phyloP scores from a whole-genome alignment of 495 filamentous ascomycete species.

The Annulohypoxylon stygium region DNA sequence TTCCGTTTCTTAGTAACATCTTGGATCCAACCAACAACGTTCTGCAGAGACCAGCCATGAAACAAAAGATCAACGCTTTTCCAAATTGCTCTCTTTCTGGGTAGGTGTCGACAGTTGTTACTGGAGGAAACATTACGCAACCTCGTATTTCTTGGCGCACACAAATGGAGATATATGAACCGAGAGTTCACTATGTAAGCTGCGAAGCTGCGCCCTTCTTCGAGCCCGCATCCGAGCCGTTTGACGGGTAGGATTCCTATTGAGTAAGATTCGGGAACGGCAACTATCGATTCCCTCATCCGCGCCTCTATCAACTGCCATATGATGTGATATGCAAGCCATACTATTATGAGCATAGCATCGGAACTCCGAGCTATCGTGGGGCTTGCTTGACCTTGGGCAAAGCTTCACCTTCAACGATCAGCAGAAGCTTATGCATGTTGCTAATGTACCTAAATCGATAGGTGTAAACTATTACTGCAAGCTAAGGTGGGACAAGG shows the following conservation, averaged over 20 bases:
- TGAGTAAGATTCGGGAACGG: conserved; percentile 21
- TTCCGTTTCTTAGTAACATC: not conserved
- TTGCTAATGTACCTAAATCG: not conserved
- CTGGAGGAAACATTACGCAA: conserved; percentile 27
- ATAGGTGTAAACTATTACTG: conserved; percentile 3
- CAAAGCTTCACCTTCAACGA: conserved; percentile 10
- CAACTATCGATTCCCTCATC: conserved; percentile 21
- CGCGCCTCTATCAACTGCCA: conserved; percentile 25
- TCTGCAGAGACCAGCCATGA: not conserved
- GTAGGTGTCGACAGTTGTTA: conserved; percentile 15
- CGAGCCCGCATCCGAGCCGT: conserved; percentile 35
- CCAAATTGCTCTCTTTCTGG: conserved; percentile 1
- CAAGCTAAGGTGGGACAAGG: conserved; percentile 27
- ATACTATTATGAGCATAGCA: conserved; percentile 23
- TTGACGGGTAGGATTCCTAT: conserved; percentile 34
- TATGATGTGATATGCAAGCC: conserved; percentile 37
- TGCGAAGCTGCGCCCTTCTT: conserved; percentile 11
- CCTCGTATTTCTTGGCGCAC: conserved; percentile 22
- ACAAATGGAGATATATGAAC: conserved; percentile 15
- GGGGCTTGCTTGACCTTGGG: not conserved
- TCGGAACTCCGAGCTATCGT: conserved; percentile 35
- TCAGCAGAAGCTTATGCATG: conserved; percentile 7
- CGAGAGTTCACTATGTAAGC: conserved; percentile 16
- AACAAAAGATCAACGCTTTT: conserved; percentile 12
- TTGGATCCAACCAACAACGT: conserved; percentile 21